phyloP scores from a whole-genome alignment of 805 yeast species.

The Myxozyma neotropica region DNA sequence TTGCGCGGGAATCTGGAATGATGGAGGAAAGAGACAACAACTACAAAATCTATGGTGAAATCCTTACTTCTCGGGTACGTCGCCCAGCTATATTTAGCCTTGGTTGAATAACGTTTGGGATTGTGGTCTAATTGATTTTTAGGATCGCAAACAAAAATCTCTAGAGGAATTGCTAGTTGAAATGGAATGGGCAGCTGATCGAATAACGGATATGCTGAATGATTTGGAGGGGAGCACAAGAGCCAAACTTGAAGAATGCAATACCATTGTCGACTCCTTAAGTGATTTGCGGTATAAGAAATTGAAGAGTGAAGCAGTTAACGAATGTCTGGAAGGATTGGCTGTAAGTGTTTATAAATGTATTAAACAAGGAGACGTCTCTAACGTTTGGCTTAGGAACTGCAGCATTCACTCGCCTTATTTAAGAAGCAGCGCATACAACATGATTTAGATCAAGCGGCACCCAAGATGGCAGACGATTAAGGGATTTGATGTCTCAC shows the following conservation, averaged over 20 bases:
- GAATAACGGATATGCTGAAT: conserved; percentile 4
- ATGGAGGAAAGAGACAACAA: conserved; percentile 7
- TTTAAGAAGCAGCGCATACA: background rate
- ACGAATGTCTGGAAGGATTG: conserved; percentile 10
- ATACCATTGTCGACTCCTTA: conserved; percentile 18
- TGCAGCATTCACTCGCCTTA: background rate
- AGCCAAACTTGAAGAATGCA: background rate
- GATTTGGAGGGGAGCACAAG: conserved; percentile 3
- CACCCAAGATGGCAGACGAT: background rate
- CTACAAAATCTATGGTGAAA: conserved; percentile 6
- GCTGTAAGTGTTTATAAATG: background rate
- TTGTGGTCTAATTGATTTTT: background rate
- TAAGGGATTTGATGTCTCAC: too few relatives aligned
- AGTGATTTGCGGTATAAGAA: conserved; percentile 30
- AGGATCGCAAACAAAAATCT: background rate
- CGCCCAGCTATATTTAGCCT: too few relatives aligned
- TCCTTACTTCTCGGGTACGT: conserved; percentile 7
- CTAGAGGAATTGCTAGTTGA: conserved; percentile 10
- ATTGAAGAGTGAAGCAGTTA: background rate
- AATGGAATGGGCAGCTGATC: conserved; percentile 27
- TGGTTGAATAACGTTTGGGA: background rate
- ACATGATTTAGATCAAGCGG: background rate
- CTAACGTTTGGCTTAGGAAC: too few relatives aligned
- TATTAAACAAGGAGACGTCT: too few relatives aligned
- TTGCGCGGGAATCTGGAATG: background rate